Percentiles rank a stretch among this genome's conserved stretches.
Conservation (phyloP, 495 filamentous ascomycete genomes). For the Daldinia bambusicola region DNA sequence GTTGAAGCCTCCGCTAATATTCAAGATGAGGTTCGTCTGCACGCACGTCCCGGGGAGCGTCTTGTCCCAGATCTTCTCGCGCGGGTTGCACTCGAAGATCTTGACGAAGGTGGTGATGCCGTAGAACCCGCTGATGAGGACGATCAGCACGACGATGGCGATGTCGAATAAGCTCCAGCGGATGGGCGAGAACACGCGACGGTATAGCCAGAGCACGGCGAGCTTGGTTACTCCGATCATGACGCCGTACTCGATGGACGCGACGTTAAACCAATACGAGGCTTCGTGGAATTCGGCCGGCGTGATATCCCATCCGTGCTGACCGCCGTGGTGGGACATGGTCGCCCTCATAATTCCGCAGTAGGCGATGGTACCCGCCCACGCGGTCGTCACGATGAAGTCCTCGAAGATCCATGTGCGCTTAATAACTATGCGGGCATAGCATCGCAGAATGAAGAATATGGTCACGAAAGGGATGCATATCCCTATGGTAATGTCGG, state of each 20-base stretch:
- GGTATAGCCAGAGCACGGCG: slow-evolving; percentile 54
- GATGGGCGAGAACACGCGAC: slow-evolving; percentile 52
- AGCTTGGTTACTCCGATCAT: slow-evolving; percentile 54
- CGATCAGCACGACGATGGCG: slow-evolving; percentile 48
- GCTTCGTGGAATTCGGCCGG: slow-evolving; percentile 33
- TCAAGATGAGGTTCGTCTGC: background rate
- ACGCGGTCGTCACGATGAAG: background rate
- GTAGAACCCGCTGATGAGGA: slow-evolving; percentile 36
- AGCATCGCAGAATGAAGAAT: background rate
- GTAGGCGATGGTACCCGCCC: slow-evolving; percentile 2
- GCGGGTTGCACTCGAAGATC: slow-evolving; percentile 17
- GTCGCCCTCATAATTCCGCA: slow-evolving; percentile 24
- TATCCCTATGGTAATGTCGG: slow-evolving; percentile 1
- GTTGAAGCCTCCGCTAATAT: slow-evolving; percentile 26
- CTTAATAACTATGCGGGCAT: background rate
- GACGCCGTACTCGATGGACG: slow-evolving; percentile 52
- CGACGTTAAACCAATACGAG: slow-evolving; percentile 50
- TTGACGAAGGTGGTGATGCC: slow-evolving; percentile 13
- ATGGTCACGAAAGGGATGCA: background rate
- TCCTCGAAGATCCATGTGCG: slow-evolving; percentile 1
- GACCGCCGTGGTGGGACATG: slow-evolving; percentile 49
- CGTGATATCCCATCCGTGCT: slow-evolving; percentile 52
- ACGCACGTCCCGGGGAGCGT: background rate
- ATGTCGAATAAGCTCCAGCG: slow-evolving; percentile 47
- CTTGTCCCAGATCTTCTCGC: background rate